These are phyloP conservation scores for Filobasidium floriforme DNA, from an alignment of 768 basidiomycete species.

Conservation along the genomic window DNA sequence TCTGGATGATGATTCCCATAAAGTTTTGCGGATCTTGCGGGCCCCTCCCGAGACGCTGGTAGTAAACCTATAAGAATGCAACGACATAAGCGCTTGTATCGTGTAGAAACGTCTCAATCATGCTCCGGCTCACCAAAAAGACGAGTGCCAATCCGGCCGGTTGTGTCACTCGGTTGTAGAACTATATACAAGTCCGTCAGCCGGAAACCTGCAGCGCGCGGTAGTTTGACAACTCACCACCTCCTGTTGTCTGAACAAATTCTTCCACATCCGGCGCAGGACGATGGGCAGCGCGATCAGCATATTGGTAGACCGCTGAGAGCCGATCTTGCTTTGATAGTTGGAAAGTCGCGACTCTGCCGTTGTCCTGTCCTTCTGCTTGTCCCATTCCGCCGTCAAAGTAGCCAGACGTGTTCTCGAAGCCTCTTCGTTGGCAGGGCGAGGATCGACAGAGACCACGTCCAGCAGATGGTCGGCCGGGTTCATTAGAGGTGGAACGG, in stretches of 20 bases:
- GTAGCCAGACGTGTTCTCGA: slow-evolving; percentile 10
- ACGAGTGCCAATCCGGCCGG: slow-evolving; percentile 32
- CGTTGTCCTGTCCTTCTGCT: slow-evolving; percentile 3
- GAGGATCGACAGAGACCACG: slow-evolving; percentile 48
- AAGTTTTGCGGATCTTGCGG: slow-evolving; percentile 48
- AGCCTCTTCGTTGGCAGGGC: slow-evolving; percentile 22
- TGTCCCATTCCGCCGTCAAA: slow-evolving; percentile 12
- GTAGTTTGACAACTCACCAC: slow-evolving; percentile 20
- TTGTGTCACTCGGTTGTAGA: slow-evolving; percentile 36
- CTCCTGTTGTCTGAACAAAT: slow-evolving; percentile 48
- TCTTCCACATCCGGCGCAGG: slow-evolving; percentile 45
- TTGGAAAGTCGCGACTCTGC: slow-evolving; percentile 21
- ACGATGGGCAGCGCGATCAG: slow-evolving; percentile 46
- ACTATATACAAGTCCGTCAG: slow-evolving; percentile 19
- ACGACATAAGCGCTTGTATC: neutral
- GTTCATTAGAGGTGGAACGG: slow-evolving; percentile 47
- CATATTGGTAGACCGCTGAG: slow-evolving; percentile 41
- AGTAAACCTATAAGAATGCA: neutral
- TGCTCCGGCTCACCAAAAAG: slow-evolving; percentile 46
- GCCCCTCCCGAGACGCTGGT: slow-evolving; percentile 40
- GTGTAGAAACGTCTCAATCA: neutral
- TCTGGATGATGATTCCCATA: slow-evolving; percentile 45
- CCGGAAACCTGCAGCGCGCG: slow-evolving; percentile 26
- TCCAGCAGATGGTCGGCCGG: slow-evolving; percentile 58
- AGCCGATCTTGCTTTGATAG: neutral